Percentiles rank a stretch among this genome's conserved stretches.
Conservation (phyloP, 2,329 filamentous ascomycete genomes). For the Colletotrichum orchidophilum region DNA sequence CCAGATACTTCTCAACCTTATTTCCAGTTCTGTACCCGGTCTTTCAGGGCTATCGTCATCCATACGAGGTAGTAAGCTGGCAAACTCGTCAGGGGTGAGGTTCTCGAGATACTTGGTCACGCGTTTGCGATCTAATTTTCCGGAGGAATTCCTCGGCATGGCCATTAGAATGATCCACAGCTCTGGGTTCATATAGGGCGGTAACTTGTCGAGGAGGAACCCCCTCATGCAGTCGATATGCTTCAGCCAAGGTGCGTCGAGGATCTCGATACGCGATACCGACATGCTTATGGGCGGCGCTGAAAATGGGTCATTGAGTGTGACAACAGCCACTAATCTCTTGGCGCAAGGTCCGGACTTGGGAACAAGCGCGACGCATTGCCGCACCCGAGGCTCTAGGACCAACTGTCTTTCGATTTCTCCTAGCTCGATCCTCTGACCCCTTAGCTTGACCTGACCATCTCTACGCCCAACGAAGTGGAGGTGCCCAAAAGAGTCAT, state of each 20-base stretch:
- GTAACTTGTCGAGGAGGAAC: slow-evolving; percentile 40
- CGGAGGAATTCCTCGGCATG: slow-evolving; percentile 56
- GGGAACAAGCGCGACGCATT: slow-evolving; percentile 13
- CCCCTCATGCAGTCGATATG: background rate
- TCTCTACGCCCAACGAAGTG: slow-evolving; percentile 78
- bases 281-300: background rate
- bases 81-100: background rate
- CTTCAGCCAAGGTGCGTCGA: background rate
- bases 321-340: background rate
- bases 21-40: background rate
- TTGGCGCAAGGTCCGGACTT: slow-evolving; percentile 8
- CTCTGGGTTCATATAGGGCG: slow-evolving; percentile 57
- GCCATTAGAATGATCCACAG: slow-evolving; percentile 52
- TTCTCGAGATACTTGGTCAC: slow-evolving; percentile 36
- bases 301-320: background rate
- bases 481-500: slow-evolving; percentile 80
- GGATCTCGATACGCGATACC: background rate
- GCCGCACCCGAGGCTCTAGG: background rate
- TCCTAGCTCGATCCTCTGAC: slow-evolving; percentile 80
- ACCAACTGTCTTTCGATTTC: slow-evolving; percentile 68
- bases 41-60: background rate
- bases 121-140: slow-evolving; percentile 58
- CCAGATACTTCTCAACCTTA: background rate
- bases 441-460: slow-evolving; percentile 83
- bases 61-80: background rate